Percentiles rank a stretch among this genome's conserved stretches.
phyloP scores from a whole-genome alignment of 176 grass and related monocot species.

The Triticum timopheevii region DNA sequence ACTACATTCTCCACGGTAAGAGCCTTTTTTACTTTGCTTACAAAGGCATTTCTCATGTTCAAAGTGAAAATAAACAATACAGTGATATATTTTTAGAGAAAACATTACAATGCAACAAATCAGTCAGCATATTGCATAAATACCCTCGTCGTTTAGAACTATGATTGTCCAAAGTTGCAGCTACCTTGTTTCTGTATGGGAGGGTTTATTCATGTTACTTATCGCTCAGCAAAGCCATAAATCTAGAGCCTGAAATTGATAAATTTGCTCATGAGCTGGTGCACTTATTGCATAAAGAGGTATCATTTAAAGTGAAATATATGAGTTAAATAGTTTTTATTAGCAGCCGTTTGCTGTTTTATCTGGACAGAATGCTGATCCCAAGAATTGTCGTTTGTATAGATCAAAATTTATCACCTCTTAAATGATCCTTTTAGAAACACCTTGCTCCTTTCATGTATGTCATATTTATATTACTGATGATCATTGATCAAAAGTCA shows the following conservation, averaged over 20 bases:
- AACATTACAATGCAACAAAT: background rate
- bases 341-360: background rate
- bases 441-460: background rate
- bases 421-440: slow-evolving; percentile 8
- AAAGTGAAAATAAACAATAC: background rate
- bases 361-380: slow-evolving; percentile 9
- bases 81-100: background rate
- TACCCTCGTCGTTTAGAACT: background rate
- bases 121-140: background rate
- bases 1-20: slow-evolving; percentile 72
- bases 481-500: background rate
- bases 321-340: background rate
- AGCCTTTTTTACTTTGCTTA: background rate
- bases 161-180: background rate
- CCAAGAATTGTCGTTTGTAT: background rate
- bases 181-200: background rate
- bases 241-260: slow-evolving; percentile 1
- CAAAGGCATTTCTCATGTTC: background rate
- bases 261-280: background rate
- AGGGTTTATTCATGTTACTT: background rate
- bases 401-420: background rate
- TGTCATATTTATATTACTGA: background rate
- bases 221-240: background rate
- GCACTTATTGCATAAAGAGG: background rate
- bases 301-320: background rate